phyloP scores from a whole-genome alignment of 768 basidiomycete species.

The Paxillus involutus region DNA sequence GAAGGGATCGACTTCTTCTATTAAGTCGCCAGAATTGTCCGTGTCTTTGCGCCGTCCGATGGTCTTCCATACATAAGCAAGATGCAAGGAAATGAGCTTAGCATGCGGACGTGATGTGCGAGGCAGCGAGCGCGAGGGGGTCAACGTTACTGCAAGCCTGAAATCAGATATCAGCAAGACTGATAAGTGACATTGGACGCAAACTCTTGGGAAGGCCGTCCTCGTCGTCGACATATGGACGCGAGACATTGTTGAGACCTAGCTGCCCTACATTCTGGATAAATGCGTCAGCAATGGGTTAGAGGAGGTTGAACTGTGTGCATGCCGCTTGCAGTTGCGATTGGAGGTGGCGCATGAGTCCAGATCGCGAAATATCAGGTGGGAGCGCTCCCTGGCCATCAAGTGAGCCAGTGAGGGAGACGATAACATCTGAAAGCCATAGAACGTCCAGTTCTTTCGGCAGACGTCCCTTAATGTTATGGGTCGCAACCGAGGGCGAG shows the following conservation, averaged over 20 bases:
- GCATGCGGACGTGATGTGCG: constrained; percentile 24
- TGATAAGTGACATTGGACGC: constrained; percentile 10
- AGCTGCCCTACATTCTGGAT: constrained; percentile 59
- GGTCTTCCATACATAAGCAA: constrained; percentile 42
- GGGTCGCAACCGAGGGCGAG: constrained; percentile 28
- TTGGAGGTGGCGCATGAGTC: constrained; percentile 48
- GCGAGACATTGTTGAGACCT: constrained; percentile 59
- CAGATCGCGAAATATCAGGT: constrained; percentile 46
- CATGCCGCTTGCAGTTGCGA: constrained; percentile 52
- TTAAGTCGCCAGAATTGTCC: constrained; percentile 25
- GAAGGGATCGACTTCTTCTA: constrained; percentile 48
- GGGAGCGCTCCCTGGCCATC: constrained; percentile 43
- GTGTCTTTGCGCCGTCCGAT: constrained; percentile 4
- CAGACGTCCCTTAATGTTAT: constrained; percentile 33
- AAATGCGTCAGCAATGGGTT: constrained; percentile 9
- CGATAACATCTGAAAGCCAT: constrained; percentile 45
- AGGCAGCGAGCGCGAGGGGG: constrained; percentile 37
- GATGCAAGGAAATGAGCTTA: constrained; percentile 37
- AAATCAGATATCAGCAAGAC: constrained; percentile 6
- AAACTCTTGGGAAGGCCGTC: constrained; percentile 43
- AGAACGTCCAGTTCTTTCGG: constrained; percentile 47
- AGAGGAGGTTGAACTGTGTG: not conserved
- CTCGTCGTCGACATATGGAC: constrained; percentile 45
- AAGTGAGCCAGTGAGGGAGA: constrained; percentile 55
- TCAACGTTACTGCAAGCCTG: constrained; percentile 37